Conservation (phyloP, 306 rosid genomes). For the Dalbergia oliveri region DNA sequence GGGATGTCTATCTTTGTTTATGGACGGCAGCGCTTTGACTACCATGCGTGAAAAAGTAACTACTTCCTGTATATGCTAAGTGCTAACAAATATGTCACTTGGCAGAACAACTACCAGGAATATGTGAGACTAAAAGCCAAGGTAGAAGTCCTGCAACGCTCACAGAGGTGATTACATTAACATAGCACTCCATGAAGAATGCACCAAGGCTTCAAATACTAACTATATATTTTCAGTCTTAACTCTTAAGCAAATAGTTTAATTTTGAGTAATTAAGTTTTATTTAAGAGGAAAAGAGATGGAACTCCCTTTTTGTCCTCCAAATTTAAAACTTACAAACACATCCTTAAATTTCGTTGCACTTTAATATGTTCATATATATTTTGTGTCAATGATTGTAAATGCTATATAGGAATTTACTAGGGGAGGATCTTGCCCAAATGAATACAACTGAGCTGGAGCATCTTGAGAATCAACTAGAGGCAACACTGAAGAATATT, state of each 20-base stretch:
- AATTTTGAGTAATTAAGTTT: too few species aligned
- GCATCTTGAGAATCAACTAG: slow-evolving; percentile 82
- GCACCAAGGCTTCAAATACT: neutral
- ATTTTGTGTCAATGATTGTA: slow-evolving; percentile 5
- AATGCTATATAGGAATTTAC: slow-evolving; percentile 65
- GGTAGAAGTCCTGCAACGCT: slow-evolving; percentile 78
- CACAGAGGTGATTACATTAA: slow-evolving; percentile 71
- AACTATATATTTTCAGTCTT: neutral
- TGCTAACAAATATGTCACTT: slow-evolving; percentile 1
- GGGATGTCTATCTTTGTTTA: neutral
- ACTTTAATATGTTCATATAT: neutral
- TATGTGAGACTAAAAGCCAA: slow-evolving; percentile 78
- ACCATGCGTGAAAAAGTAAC: neutral
- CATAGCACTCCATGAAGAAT: neutral
- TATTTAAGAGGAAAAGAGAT: too few species aligned
- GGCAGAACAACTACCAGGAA: slow-evolving; percentile 74
- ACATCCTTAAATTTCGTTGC: too few species aligned
- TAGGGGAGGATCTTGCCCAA: slow-evolving; percentile 84
- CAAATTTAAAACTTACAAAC: too few species aligned
- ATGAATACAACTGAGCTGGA: slow-evolving; percentile 70
- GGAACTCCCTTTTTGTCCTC: too few species aligned
- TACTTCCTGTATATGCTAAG: too few species aligned
- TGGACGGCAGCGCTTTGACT: neutral
- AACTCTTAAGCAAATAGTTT: too few species aligned
- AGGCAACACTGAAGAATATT: slow-evolving; percentile 70